phyloP scores from a whole-genome alignment of 1,284 basidiomycete species.

The Meira miltonrushii region DNA sequence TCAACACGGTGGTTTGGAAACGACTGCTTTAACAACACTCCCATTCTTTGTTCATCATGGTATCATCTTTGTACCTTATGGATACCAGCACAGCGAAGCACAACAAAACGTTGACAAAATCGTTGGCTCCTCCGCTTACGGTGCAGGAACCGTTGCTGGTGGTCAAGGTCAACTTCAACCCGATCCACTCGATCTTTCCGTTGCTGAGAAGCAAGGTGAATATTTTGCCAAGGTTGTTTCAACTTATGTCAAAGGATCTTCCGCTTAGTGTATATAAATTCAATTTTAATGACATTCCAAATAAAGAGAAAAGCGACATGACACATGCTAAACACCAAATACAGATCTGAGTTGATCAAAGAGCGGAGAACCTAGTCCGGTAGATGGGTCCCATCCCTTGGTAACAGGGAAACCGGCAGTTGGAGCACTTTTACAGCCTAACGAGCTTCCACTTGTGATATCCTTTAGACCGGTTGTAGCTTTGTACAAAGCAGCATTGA shows the following conservation, averaged over 20 bases:
- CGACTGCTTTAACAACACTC: constrained; percentile 37
- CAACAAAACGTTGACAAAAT: constrained; percentile 25
- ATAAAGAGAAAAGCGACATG: no score
- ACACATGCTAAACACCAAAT: neutral
- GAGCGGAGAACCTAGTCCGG: constrained; percentile 14
- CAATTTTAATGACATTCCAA: no score
- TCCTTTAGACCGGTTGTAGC: constrained; percentile 26
- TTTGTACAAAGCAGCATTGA: constrained; percentile 17
- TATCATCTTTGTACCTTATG: constrained; percentile 13
- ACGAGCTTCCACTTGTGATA: constrained; percentile 12
- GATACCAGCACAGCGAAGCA: constrained; percentile 23
- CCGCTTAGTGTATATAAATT: no score
- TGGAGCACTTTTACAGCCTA: constrained; percentile 8
- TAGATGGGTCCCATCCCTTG: constrained; percentile 11
- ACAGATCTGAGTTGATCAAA: constrained; percentile 4
- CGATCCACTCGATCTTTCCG: constrained; percentile 20
- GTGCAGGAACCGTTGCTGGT: constrained; percentile 33
- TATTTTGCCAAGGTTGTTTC: constrained; percentile 31
- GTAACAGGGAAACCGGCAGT: constrained; percentile 17
- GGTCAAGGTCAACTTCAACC: constrained; percentile 33
- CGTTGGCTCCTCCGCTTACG: constrained; percentile 27
- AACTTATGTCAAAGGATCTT: constrained; percentile 18
- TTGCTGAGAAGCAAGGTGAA: constrained; percentile 26
- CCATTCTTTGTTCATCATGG: constrained; percentile 43
- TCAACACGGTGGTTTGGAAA: constrained; percentile 54